phyloP scores from a whole-genome alignment of 2,329 filamentous ascomycete genomes.

The Blastomyces gilchristii region DNA sequence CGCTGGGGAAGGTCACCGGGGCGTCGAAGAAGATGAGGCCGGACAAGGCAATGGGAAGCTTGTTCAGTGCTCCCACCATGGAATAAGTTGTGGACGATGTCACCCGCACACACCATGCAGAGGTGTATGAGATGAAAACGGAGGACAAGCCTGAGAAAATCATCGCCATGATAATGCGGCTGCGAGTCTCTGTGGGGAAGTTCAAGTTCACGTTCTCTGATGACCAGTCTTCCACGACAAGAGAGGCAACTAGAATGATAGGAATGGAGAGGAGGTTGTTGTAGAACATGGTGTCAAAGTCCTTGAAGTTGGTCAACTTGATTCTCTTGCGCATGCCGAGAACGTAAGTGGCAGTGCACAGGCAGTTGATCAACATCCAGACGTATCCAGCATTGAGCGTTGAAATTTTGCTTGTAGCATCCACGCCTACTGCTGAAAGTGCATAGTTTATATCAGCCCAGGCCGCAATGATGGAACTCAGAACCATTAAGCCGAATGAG shows the following conservation, averaged over 20 bases:
- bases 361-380: conserved; percentile 96
- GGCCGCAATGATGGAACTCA: conserved; percentile 86
- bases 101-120: conserved; percentile 95
- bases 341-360: conserved; percentile 84
- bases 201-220: conserved; percentile 70
- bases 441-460: conserved; percentile 95
- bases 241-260: conserved; percentile 69
- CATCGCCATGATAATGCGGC: conserved; percentile 75
- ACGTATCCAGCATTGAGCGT: conserved; percentile 90
- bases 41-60: conserved; percentile 86
- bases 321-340: conserved; percentile 96
- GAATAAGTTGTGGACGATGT: conserved; percentile 97
- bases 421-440: conserved; percentile 49
- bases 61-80: conserved; percentile 97
- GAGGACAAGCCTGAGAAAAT: conserved; percentile 84
- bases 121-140: conserved; percentile 99
- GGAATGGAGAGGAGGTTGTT: conserved; percentile 97
- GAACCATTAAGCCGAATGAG: conserved; percentile 92
- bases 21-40: conserved; percentile 93
- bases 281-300: conserved; percentile 99
- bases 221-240: conserved; percentile 89
- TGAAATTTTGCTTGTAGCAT: conserved; percentile 65
- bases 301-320: conserved; percentile 99
- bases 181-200: conserved; percentile 75
- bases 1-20: conserved; percentile 81